A percentile compares a stretch with the other conserved stretches of the same genome.
These are phyloP conservation scores for Singerocomus inundabilis DNA, from an alignment of 1,284 basidiomycete genomes.

Conservation along the genomic window DNA sequence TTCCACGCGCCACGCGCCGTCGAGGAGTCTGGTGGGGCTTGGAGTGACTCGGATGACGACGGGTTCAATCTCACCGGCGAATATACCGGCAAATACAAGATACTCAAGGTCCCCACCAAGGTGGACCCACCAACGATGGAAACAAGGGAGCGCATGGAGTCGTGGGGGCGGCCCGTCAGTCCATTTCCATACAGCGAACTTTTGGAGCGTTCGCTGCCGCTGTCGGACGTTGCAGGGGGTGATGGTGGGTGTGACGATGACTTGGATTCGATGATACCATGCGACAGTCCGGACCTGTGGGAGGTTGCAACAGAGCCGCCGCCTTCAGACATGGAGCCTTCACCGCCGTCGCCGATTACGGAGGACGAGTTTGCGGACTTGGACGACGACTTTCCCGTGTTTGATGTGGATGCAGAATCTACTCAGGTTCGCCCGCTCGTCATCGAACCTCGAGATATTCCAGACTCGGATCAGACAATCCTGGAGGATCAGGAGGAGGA, in stretches of 20 bases:
- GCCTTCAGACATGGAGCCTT: constrained; percentile 21
- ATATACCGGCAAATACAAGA: constrained; percentile 61
- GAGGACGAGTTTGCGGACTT: constrained; percentile 25
- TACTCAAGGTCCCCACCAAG: constrained; percentile 57
- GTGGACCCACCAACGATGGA: constrained; percentile 56
- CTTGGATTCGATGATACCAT: background rate
- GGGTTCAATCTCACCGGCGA: constrained; percentile 46
- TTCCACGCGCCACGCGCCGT: constrained; percentile 31
- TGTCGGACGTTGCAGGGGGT: constrained; percentile 15
- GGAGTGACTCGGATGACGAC: constrained; percentile 39
- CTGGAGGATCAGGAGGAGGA: constrained; percentile 35
- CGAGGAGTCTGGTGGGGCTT: constrained; percentile 19
- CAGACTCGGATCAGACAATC: constrained; percentile 7
- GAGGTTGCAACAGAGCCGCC: constrained; percentile 28
- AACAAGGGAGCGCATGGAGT: constrained; percentile 40
- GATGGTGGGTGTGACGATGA: background rate
- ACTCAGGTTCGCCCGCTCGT: constrained; percentile 10
- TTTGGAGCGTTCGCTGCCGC: constrained; percentile 29
- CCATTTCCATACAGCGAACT: constrained; percentile 49
- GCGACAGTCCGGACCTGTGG: constrained; percentile 16
- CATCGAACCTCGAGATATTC: background rate
- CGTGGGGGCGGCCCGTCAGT: constrained; percentile 69
- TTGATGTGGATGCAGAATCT: constrained; percentile 22
- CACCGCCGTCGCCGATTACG: constrained; percentile 7
- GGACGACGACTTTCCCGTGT: constrained; percentile 16